Base-by-base conservation (phyloP, 495 filamentous ascomycete species). In the Bathelium albidoporum region DNA sequence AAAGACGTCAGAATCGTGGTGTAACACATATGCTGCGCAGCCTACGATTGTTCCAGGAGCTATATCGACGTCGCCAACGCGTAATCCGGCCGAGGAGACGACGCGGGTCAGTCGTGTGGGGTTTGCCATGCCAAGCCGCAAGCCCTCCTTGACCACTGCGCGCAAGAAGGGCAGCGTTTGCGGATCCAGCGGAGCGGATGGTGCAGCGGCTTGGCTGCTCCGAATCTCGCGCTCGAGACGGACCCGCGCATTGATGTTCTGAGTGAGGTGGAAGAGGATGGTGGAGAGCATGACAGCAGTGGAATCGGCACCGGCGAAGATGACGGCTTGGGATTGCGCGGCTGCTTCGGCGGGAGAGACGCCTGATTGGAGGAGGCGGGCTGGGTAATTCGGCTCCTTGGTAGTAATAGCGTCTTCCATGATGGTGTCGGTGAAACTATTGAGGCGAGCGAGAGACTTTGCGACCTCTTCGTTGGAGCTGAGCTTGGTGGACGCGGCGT, bases 61-160 rank as follows among this genome's bases (percentile, higher is more conserved):
- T 58, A 82, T 71, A 58, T 67, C 68, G 60, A 71, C 62, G 9
- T 59, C 53, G 43, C 74, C 71, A 69, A 78, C 77, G 45, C 55
- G 62, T 68, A 74, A 77, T 11, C 80, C 79, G 1, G 62, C 45
- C 1, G 66, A 18, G 4, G 81, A 76, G 0, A 82, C 81, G 10
- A 75, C 60, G 28, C 77, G 78, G 2, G 80, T 76, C 1, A 83
- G 68, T 4, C 80, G 76, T 16, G 76, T 77, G 0, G 81, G 80
- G 62, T 81, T 83, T 2, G 81, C 76, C 74, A 79, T 78, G 43
- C 73, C 73, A 26, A 80, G 63, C 32, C 80, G 73, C 0, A 80
- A 73, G 11, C 72, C 74, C 73, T 81, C 79, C 39, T 72, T 75
- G 26, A 81, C 60, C 1, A 77, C 74, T 10, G 72, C 77, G 29